These are phyloP conservation scores for Saturnispora zaruensis DNA, from an alignment of 805 yeast genomes.

Conservation along the genomic window DNA sequence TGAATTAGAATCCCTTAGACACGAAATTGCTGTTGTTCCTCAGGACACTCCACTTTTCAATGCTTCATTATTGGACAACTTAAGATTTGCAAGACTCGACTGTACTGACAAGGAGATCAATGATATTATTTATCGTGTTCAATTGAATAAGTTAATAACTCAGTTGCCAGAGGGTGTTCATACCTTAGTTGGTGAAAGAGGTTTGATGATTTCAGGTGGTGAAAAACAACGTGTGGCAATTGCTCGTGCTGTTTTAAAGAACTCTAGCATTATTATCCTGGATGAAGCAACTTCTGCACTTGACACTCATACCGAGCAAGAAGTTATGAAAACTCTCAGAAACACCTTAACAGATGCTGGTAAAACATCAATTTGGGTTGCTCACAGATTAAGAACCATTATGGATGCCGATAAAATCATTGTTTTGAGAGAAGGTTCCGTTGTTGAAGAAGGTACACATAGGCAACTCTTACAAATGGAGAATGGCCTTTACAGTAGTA, in stretches of 20 bases:
- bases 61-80: slow-evolving; percentile 80
- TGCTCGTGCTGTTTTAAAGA: slow-evolving; percentile 79
- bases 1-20: slow-evolving; percentile 66
- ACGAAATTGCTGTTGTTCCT: slow-evolving; percentile 84
- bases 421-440: slow-evolving; percentile 69
- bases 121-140: slow-evolving; percentile 58
- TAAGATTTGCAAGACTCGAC: slow-evolving; percentile 71
- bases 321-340: slow-evolving; percentile 66
- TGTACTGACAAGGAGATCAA: slow-evolving; percentile 68
- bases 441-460: slow-evolving; percentile 86
- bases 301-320: slow-evolving; percentile 93
- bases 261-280: slow-evolving; percentile 83
- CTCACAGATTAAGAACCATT: slow-evolving; percentile 87
- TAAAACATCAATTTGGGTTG: slow-evolving; percentile 82
- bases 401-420: slow-evolving; percentile 93
- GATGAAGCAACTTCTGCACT: slow-evolving; percentile 97
- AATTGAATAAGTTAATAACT: slow-evolving; percentile 50
- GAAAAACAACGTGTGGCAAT: slow-evolving; percentile 94
- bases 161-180: slow-evolving; percentile 77
- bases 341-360: slow-evolving; percentile 39
- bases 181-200: slow-evolving; percentile 92
- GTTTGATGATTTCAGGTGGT: slow-evolving; percentile 99
- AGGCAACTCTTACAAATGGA: slow-evolving; percentile 43
- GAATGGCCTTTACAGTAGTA: slow-evolving; percentile 60
- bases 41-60: slow-evolving; percentile 96